These are phyloP conservation scores for Entophlyctis helioformis DNA, from an alignment of 192 early-diverging fungal species.

Conservation along the genomic window DNA sequence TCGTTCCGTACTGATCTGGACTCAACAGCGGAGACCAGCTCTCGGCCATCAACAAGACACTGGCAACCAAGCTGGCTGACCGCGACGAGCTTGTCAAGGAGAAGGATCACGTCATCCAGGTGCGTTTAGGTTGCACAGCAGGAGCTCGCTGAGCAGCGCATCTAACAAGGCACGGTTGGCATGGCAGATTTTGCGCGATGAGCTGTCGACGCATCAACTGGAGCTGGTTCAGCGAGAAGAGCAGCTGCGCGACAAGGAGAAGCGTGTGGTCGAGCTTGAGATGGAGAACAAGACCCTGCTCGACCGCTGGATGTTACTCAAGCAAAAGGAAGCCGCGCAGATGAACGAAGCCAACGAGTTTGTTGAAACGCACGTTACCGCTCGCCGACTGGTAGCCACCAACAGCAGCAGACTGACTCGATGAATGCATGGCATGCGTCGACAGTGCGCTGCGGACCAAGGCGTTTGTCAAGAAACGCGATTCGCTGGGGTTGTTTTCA, in stretches of 20 bases:
- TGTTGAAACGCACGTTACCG: constrained; percentile 74
- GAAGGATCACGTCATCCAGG: constrained; percentile 88
- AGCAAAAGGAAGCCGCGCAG: constrained; percentile 79
- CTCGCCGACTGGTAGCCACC: too few species aligned
- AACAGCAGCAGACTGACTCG: too few species aligned
- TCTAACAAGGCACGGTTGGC: too few species aligned
- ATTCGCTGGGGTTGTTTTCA: too few species aligned
- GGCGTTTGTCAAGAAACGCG: too few species aligned
- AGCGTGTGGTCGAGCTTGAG: constrained; percentile 52
- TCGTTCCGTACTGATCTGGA: neutral
- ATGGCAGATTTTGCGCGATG: constrained; percentile 74
- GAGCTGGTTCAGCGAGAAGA: constrained; percentile 65
- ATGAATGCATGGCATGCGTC: too few species aligned
- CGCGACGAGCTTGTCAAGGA: constrained; percentile 46
- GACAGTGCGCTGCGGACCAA: too few species aligned
- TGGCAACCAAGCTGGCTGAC: constrained; percentile 19
- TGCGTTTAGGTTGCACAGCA: too few species aligned
- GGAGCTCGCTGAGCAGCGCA: too few species aligned
- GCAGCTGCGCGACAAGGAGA: constrained; percentile 38
- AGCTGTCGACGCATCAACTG: constrained; percentile 77
- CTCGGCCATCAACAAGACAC: neutral
- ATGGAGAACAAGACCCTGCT: constrained; percentile 76
- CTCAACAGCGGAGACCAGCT: neutral
- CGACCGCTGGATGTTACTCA: constrained; percentile 69
- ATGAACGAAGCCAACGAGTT: constrained; percentile 90